A percentile compares a stretch with the other conserved stretches of the same genome.
These are phyloP conservation scores for Penicillium sp. DNA, from an alignment of 2,329 filamentous ascomycete species.

Conservation along the genomic window DNA sequence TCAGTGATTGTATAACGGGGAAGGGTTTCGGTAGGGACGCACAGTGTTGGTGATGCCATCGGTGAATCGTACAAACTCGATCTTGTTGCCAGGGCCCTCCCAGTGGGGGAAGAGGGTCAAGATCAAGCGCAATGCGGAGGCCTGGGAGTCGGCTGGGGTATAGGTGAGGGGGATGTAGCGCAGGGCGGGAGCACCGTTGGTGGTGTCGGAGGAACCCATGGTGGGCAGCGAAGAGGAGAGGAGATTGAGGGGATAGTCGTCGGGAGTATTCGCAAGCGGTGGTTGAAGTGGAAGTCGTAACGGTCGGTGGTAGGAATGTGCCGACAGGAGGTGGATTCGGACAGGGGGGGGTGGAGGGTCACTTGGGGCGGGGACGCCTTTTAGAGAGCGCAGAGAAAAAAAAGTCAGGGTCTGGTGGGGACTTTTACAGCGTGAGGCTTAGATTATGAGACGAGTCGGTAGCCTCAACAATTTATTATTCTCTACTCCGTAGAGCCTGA, in stretches of 20 bases:
- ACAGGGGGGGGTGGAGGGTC: constrained; percentile 3
- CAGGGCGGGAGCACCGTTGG: constrained; percentile 30
- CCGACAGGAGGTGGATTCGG: constrained; percentile 2
- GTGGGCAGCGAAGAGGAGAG: constrained; percentile 17
- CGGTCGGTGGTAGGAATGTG: constrained; percentile 6
- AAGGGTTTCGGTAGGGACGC: constrained; percentile 39
- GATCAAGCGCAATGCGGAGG: constrained; percentile 80
- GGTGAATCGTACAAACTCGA: constrained; percentile 90
- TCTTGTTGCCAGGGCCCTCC: constrained; percentile 72
- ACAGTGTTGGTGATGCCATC: constrained; percentile 98
- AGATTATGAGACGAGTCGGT: constrained; percentile 16
- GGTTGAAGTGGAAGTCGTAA: background rate
- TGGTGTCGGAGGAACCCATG: constrained; percentile 37
- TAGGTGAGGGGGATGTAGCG: constrained; percentile 76
- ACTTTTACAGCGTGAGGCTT: constrained; percentile 14
- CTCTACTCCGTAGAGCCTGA: constrained; percentile 18
- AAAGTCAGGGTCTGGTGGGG: constrained; percentile 17
- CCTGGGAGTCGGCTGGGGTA: constrained; percentile 75
- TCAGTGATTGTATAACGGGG: constrained; percentile 27
- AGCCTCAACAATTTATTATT: constrained; percentile 9
- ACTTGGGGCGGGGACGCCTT: constrained; percentile 3
- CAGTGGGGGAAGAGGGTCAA: constrained; percentile 82
- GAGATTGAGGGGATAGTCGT: background rate
- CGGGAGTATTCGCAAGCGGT: background rate
- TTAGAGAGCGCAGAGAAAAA: constrained; percentile 3